Evolutionary conservation across 2,329 filamentous ascomycete genomes (phyloP), one percentile per base, ranked within the genome.

Genomic region (Neurospora sp.): DNA sequence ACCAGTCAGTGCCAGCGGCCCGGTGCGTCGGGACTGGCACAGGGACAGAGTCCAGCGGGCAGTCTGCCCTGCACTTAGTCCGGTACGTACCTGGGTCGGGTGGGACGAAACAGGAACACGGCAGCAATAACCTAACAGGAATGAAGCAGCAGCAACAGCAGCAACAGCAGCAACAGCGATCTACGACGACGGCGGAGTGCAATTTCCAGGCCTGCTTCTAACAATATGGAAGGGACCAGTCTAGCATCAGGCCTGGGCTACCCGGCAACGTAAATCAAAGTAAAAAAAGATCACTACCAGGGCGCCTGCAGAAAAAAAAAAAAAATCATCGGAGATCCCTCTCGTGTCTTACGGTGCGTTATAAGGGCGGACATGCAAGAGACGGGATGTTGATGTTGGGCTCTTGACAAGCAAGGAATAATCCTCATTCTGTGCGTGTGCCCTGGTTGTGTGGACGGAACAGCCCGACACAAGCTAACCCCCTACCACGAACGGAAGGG

Each of bases 181-280:
- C 77, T 76, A 74, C 76, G 73, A 71, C 73, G 70, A 70, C 73
- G 74, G 74, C 73, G 72, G 75, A 73, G 72, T 72, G 74, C 72
- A 78, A 78, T 78, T 77, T 78, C 76, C 74, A 76, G 73, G 70
- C 71, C 69, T 69, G 52, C 52, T 17, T 62, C 52, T 33, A 33
- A 33, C 23, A 62, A 62, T 15, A 33, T 62, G 23, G 23, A 62
- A 33, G 23, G 52, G 52, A 62, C 52, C 10, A 28, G 11, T 52
- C 43, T 33, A 33, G 23, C 28, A 17, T 36, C 12, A 36, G 23
- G 52, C 52, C 28, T 62, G 52, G 46, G 52, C 28, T 62, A 62
- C 52, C 52, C 52, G 28, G 28, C 52, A 62, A 33, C 52, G 52
- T 52, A 23, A 52, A 62, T 33, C 52, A 62, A 62, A 36, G 15